Percentiles rank a stretch among this genome's conserved stretches.
These are phyloP conservation scores for Solanum commersonii DNA, from an alignment of 257 asterid genomes.

Conservation along the genomic window DNA sequence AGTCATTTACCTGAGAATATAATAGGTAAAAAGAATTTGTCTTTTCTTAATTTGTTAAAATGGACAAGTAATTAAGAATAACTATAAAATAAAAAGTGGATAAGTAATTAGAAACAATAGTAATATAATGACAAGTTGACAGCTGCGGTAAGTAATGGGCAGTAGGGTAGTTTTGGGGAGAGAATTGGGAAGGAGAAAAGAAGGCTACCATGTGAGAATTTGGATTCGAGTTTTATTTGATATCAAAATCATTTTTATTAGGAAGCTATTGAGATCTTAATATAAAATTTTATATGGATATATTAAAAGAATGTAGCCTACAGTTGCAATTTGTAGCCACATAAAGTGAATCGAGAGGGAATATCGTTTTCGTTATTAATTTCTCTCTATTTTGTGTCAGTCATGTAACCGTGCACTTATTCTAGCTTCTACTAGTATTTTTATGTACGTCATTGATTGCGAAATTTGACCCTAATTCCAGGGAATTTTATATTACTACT, in stretches of 20 bases:
- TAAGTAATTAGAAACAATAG: fast-evolving
- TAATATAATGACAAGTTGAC: neutral
- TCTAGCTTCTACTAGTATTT: neutral
- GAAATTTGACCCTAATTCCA: neutral
- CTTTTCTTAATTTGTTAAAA: fast-evolving
- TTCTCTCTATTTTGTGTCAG: neutral
- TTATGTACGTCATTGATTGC: neutral
- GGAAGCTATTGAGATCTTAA: neutral
- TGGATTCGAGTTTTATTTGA: neutral
- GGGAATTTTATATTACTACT: neutral
- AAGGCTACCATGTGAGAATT: neutral
- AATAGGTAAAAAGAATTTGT: no score
- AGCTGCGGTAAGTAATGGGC: neutral
- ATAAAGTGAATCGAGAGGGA: neutral
- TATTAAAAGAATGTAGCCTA: neutral
- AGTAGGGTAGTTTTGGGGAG: neutral
- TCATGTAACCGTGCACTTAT: neutral
- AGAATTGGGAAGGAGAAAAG: neutral
- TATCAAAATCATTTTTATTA: neutral
- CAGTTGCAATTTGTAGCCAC: neutral
- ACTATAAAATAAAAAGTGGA: fast-evolving
- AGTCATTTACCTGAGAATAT: no score
- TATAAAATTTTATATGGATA: neutral
- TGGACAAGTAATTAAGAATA: fast-evolving
- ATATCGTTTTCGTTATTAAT: neutral